Evolutionary conservation across 352 stramenopile genomes (phyloP).

Genomic region (Phytophthora kernoviae): DNA sequence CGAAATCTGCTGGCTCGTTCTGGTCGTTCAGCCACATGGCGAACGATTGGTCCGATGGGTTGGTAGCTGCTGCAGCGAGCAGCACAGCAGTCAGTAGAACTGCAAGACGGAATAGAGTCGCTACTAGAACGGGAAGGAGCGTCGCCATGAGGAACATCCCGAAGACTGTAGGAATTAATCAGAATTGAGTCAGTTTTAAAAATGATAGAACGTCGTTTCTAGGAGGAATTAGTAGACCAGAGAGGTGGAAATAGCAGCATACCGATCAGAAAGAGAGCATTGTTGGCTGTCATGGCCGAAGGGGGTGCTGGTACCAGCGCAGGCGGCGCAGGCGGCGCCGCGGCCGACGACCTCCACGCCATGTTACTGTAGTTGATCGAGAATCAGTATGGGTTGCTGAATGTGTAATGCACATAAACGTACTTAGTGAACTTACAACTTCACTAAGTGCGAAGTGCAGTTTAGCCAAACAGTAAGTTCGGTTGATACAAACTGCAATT

Average conservation of each 20-base stretch:
- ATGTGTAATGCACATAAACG: too few species aligned
- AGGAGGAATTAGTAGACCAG: slow-evolving; percentile 3
- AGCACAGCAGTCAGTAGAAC: slow-evolving; percentile 35
- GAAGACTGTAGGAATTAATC: slow-evolving; percentile 38
- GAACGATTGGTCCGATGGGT: slow-evolving; percentile 77
- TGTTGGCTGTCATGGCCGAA: slow-evolving; percentile 53
- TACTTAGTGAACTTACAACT: too few species aligned
- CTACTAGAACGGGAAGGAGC: slow-evolving; percentile 64
- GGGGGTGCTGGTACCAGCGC: slow-evolving; percentile 18
- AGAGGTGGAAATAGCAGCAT: slow-evolving; percentile 11
- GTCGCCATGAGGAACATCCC: slow-evolving; percentile 74
- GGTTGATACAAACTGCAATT: slow-evolving; percentile 21
- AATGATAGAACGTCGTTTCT: slow-evolving; percentile 1
- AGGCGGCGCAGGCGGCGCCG: slow-evolving; percentile 10
- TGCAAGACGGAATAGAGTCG: slow-evolving; percentile 43
- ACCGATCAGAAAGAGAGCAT: slow-evolving; percentile 77
- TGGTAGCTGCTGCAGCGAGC: slow-evolving; percentile 46
- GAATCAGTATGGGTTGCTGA: too few species aligned
- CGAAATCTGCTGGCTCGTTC: slow-evolving; percentile 38
- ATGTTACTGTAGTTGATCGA: slow-evolving; percentile 1
- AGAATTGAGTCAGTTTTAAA: slow-evolving; percentile 11
- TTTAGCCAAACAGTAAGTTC: too few species aligned
- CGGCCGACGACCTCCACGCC: slow-evolving; percentile 22
- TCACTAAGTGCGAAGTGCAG: too few species aligned
- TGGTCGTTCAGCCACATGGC: slow-evolving; percentile 67